A percentile compares a stretch with the other conserved stretches of the same genome.
Conservation (phyloP, 2,329 filamentous ascomycete genomes). For the Scedosporium apiospermum region DNA sequence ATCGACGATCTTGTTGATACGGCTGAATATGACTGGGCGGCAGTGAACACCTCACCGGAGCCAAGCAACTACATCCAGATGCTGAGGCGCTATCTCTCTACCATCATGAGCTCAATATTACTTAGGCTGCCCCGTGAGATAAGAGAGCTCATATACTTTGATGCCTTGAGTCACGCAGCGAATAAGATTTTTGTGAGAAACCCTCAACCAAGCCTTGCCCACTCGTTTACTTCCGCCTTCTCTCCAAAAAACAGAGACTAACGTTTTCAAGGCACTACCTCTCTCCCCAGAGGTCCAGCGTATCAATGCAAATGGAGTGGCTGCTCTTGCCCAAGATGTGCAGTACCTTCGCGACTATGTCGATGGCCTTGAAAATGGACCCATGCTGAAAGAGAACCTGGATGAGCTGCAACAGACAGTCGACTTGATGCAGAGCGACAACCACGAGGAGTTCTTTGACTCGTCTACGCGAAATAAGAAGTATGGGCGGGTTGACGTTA, state of each 20-base stretch:
- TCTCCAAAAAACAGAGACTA: neutral
- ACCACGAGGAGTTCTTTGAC: constrained; percentile 96
- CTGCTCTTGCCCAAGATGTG: constrained; percentile 73
- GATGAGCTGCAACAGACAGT: constrained; percentile 93
- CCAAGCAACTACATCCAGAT: constrained; percentile 95
- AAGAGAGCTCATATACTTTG: constrained; percentile 96
- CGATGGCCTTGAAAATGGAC: constrained; percentile 68
- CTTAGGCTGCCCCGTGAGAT: constrained; percentile 90
- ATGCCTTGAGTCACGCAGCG: constrained; percentile 83
- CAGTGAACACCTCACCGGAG: constrained; percentile 52
- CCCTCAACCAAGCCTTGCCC: neutral
- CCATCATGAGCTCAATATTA: constrained; percentile 93
- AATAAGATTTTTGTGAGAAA: constrained; percentile 67
- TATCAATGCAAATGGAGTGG: constrained; percentile 81
- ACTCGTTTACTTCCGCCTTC: constrained; percentile 10
- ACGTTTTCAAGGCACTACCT: constrained; percentile 50
- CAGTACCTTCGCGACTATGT: constrained; percentile 80
- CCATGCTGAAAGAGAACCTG: constrained; percentile 79
- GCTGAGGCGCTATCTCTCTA: constrained; percentile 81
- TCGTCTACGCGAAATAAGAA: constrained; percentile 83
- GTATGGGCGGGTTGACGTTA: constrained; percentile 86
- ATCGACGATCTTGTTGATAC: constrained; percentile 97
- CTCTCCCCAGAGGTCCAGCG: constrained; percentile 69
- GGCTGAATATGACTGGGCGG: constrained; percentile 85
- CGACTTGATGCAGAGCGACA: constrained; percentile 75